Evolutionary conservation across 106 monocot species (phyloP), one percentile per base, ranked within the genome.

Genomic region (Agapanthus africanus): DNA sequence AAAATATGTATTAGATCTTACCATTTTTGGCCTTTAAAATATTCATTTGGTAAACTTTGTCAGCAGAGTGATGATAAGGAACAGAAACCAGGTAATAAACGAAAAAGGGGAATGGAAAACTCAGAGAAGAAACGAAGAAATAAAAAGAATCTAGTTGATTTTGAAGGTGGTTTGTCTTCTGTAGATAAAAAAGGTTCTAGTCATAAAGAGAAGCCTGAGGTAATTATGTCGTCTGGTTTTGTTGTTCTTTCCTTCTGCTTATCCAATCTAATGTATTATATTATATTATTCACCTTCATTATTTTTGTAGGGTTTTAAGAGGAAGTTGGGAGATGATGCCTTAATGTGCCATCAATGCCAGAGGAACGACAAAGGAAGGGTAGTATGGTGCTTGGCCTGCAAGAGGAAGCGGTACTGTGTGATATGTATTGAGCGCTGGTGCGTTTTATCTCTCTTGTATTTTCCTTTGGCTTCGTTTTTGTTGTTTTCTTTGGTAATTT

Each of bases 291-390:
- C 1, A 57, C 18, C 11, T 26, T 57, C 6, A 19, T n/a, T 26
- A 22, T 2, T 16, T 26, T 57, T 10, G 26, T 68, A 75, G 75
- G 25, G 16, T 68, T 36, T 44, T 3, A 75, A 49, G 60, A 74
- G 37, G 65, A 75, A 68, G 27, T 14, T 32, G 6, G 75, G 67
- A 18, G 68, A 75, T 18, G 68, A 75, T 75, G 75, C 75, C 31
- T 40, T 75, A 32, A 81, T 78, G 78, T 78, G 78, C 61, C 78
- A 78, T 67, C 78, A 78, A 35, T 78, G 79, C 37, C 79, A 75
- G 63, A 69, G 79, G 30, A 80, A 80, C 66, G 79, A 80, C 64
- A 80, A 74, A 18, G 79, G 79, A 21, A 70, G 52, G 70, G 74
- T 80, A 0, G 63, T 80, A 19, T 35, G 70, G 16, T 80, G 79